Evolutionary conservation across 2,329 filamentous ascomycete species (phyloP), one percentile per base, ranked within the genome.

Genomic region (Botrytis byssoidea): DNA sequence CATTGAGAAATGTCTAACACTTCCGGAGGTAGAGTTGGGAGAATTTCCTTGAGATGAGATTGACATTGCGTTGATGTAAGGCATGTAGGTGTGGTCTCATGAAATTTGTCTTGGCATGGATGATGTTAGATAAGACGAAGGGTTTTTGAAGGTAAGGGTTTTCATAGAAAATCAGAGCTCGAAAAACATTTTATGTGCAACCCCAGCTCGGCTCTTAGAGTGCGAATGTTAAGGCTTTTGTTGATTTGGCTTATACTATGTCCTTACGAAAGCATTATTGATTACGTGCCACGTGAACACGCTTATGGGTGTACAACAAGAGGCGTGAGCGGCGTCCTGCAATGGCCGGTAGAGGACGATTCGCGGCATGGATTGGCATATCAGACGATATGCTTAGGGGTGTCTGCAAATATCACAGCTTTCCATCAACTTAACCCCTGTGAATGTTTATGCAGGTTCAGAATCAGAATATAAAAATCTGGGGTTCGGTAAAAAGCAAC

Each of bases 41-140:
- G 80, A 81, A n/a, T 74, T 75, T 51, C 79, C 79, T 71, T 77
- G 77, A 20, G 79, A 81, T 5, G 79, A 79, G 71, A 72, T 80
- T 35, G 80, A 80, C 80, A 81, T 81, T 73, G 70, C 70, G 71
- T 48, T 74, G 74, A 75, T 74, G 44, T 74, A 73, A 72, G 65
- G 67, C 59, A 67, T 72, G 44, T 70, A 55, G 64, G 70, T 63
- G 70, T 75, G 59, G 42, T 63, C 37, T 77, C 76, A 78, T 80
- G 51, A 66, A 75, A 46, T 72, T 6, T 46, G 6, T 29, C 25
- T 57, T 65, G 12, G 22, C 29, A 57, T 35, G 22, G 22, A 12
- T 8, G 22, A 42, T 25, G 48, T 59, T 35, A 14, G 20, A 16
- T 44, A 32, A 44, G 7, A 64, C 16, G 20, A 71, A 51, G 44